These are phyloP conservation scores for Naematelia encephala DNA, from an alignment of 768 basidiomycete species.

Conservation along the genomic window DNA sequence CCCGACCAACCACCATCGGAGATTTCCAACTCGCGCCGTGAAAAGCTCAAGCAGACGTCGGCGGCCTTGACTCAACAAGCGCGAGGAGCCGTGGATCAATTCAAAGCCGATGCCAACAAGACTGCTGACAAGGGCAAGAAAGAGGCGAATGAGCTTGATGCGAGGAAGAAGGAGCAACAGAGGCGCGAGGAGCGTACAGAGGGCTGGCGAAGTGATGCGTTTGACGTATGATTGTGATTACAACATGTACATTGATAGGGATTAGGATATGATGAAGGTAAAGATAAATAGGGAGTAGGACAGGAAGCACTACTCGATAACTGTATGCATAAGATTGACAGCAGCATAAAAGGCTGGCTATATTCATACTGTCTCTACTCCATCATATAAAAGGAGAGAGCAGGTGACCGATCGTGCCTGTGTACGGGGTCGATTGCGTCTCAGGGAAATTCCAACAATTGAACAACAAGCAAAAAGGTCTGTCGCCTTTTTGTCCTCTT, in stretches of 20 bases:
- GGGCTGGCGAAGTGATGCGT: constrained; percentile 49
- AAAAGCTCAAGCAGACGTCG: constrained; percentile 43
- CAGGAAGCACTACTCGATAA: no score
- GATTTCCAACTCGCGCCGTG: constrained; percentile 41
- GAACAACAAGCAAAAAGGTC: neutral
- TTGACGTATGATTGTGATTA: constrained; percentile 32
- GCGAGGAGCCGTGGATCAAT: constrained; percentile 38
- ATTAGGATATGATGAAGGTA: neutral
- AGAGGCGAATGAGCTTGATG: constrained; percentile 41
- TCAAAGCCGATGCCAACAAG: constrained; percentile 39
- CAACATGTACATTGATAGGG: neutral
- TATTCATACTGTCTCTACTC: no score
- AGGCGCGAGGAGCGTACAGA: constrained; percentile 41
- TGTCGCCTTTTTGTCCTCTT: neutral
- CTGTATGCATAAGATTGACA: no score
- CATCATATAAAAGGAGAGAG: no score
- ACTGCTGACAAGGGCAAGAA: constrained; percentile 41
- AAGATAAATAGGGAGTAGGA: no score
- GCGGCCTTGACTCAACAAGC: constrained; percentile 30
- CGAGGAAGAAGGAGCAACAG: constrained; percentile 39
- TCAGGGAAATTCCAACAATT: no score
- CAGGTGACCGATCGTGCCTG: neutral
- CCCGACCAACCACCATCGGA: constrained; percentile 46
- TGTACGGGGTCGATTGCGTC: neutral
- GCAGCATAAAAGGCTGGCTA: no score